Conservation (phyloP, 768 basidiomycete species). For the Udeniomyces megalosporus region DNA sequence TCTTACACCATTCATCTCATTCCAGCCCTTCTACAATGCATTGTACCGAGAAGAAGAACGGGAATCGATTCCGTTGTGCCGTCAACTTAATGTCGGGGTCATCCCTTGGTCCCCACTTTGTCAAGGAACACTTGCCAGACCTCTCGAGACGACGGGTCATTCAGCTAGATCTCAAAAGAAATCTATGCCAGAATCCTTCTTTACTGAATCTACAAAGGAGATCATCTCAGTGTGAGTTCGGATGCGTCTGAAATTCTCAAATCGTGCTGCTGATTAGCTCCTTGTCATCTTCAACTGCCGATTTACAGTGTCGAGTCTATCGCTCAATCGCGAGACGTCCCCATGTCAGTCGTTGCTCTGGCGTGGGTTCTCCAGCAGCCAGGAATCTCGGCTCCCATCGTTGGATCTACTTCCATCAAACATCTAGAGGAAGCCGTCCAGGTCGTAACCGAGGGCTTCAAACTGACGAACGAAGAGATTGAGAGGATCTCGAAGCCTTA, state of each 20-base stretch:
- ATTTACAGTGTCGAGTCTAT: slow-evolving; percentile 46
- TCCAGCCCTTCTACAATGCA: slow-evolving; percentile 49
- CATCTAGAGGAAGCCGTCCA: slow-evolving; percentile 40
- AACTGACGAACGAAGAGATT: too few relatives aligned
- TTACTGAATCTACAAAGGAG: too few relatives aligned
- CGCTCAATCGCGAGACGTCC: slow-evolving; percentile 38
- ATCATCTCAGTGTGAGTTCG: too few relatives aligned
- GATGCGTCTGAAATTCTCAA: too few relatives aligned
- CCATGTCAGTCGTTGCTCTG: slow-evolving; percentile 43
- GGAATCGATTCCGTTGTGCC: slow-evolving; percentile 27
- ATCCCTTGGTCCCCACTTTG: slow-evolving; percentile 42
- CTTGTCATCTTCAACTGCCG: too few relatives aligned
- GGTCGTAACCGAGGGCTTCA: too few relatives aligned
- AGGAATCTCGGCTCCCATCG: slow-evolving; percentile 43
- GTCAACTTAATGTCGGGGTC: slow-evolving; percentile 37
- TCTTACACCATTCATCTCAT: slow-evolving; percentile 48
- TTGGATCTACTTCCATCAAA: slow-evolving; percentile 40
- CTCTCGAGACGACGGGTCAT: slow-evolving; percentile 32
- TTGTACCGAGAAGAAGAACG: slow-evolving; percentile 45
- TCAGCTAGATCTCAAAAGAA: too few relatives aligned
- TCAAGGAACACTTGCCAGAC: slow-evolving; percentile 22
- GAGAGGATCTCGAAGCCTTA: too few relatives aligned
- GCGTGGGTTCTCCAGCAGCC: slow-evolving; percentile 36
- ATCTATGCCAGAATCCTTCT: too few relatives aligned
- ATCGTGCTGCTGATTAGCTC: too few relatives aligned